phyloP scores from a whole-genome alignment of 371 early-diverging fungal species.

The Polyrhizophydium stewartii region DNA sequence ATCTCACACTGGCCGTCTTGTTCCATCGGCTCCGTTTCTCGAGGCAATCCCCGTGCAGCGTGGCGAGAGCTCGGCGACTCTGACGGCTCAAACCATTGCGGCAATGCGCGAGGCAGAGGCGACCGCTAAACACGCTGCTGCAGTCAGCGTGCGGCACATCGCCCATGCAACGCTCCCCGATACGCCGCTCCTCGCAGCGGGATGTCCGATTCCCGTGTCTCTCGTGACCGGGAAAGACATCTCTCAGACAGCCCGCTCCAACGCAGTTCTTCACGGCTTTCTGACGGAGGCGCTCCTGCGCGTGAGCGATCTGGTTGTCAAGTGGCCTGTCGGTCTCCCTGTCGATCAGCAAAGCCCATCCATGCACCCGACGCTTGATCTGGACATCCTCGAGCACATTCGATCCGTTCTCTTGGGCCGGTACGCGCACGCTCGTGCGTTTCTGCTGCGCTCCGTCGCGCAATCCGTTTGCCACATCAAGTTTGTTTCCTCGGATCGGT shows the following conservation, averaged over 20 bases:
- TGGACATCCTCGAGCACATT: constrained; percentile 14
- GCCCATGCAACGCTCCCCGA: too few relatives aligned
- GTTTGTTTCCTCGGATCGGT: constrained; percentile 49
- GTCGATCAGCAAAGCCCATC: too few relatives aligned
- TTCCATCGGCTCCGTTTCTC: too few relatives aligned
- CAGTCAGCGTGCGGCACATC: too few relatives aligned
- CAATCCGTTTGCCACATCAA: constrained; percentile 67
- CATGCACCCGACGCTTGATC: background rate
- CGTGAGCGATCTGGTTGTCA: background rate
- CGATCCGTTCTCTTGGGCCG: background rate
- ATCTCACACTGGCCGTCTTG: too few relatives aligned
- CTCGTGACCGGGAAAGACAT: background rate
- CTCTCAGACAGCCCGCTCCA: background rate
- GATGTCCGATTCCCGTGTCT: background rate
- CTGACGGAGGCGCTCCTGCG: background rate
- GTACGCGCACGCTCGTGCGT: background rate
- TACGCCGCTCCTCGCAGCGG: background rate
- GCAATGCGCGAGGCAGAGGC: too few relatives aligned
- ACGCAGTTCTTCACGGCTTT: background rate
- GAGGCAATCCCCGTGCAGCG: too few relatives aligned
- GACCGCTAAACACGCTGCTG: too few relatives aligned
- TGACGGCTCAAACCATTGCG: too few relatives aligned
- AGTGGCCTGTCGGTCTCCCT: background rate
- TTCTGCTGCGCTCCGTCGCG: constrained; percentile 17
- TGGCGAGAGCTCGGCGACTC: too few relatives aligned